These are phyloP conservation scores for Ustulina deusta DNA, from an alignment of 2,329 filamentous ascomycete species.

Conservation along the genomic window DNA sequence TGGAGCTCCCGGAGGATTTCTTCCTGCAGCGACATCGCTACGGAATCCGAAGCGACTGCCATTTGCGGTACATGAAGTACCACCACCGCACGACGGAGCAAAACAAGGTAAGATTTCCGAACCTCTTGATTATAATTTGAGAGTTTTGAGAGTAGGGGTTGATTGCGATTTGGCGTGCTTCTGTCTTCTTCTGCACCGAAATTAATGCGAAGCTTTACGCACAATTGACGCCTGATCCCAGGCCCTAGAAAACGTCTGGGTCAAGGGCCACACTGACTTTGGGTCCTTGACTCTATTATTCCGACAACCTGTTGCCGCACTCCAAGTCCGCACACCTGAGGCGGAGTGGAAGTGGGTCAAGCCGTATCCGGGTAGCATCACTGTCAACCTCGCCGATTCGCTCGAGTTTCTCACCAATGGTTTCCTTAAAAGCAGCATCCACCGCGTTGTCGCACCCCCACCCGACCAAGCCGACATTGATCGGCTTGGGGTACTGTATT, in stretches of 20 bases:
- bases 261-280: constrained; percentile 65
- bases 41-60: constrained; percentile 64
- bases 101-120: constrained; percentile 49
- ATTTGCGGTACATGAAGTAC: constrained; percentile 72
- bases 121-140: neutral
- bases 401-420: constrained; percentile 62
- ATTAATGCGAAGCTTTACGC: neutral
- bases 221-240: constrained; percentile 14
- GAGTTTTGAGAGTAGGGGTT: neutral
- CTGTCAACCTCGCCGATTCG: constrained; percentile 64
- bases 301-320: constrained; percentile 66
- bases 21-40: constrained; percentile 67
- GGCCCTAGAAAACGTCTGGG: constrained; percentile 53
- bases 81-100: constrained; percentile 59
- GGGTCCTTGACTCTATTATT: constrained; percentile 68
- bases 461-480: constrained; percentile 59
- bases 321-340: constrained; percentile 62
- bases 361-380: constrained; percentile 62
- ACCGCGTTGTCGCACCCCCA: constrained; percentile 58
- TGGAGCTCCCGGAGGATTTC: constrained; percentile 68
- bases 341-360: constrained; percentile 64
- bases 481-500: constrained; percentile 61
- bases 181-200: neutral
- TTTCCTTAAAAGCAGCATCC: constrained; percentile 59
- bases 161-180: neutral